Evolutionary conservation across 1,284 basidiomycete species (phyloP), one percentile per base, ranked within the genome.

Genomic region (Chalciporus sp.): DNA sequence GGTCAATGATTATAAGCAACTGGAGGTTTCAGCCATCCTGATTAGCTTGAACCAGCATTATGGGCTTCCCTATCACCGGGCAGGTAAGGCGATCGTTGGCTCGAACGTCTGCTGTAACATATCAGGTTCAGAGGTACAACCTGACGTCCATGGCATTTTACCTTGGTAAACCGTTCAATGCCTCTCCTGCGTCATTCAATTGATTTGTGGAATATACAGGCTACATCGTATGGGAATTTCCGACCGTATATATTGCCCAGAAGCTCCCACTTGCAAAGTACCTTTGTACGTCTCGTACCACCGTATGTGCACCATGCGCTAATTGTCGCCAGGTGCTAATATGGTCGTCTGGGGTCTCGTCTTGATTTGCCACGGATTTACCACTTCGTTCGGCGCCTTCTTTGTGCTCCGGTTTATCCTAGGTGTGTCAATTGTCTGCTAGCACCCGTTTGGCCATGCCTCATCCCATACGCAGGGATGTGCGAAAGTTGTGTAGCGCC

Each of bases 201-300:
- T 16, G 29, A 20, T 16, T 1, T 10, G 27, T 17, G 28, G n/a
- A 5, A 9, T 17, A 4, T 19, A 42, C 51, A 83, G 83, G 83
- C 0, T 86, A 83, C 60, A 67, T 84, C 39, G 66, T 80, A 14
- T 86, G 79, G 75, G 84, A 86, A 62, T 85, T 86, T 52, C 84
- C 84, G 0, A 84, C 83, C 1, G 78, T 83, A 17, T 85, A 82
- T 55, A 79, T 87, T 45, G 78, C 84, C 0, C 85, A 86, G 61
- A 80, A 80, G 49, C 71, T 81, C 10, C 70, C 79, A 8, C 69
- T 81, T 17, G 84, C 79, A 7, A 86, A 85, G 65, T 87, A 85
- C 61, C 77, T 85, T 4, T 82, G 82, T 82, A 52, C 23, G 60
- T 47, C 17, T 29, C 28, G 29, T 45, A 28, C 17, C 35, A 8